phyloP scores from a whole-genome alignment of 2,329 filamentous ascomycete species.

The Penicillium sp. region DNA sequence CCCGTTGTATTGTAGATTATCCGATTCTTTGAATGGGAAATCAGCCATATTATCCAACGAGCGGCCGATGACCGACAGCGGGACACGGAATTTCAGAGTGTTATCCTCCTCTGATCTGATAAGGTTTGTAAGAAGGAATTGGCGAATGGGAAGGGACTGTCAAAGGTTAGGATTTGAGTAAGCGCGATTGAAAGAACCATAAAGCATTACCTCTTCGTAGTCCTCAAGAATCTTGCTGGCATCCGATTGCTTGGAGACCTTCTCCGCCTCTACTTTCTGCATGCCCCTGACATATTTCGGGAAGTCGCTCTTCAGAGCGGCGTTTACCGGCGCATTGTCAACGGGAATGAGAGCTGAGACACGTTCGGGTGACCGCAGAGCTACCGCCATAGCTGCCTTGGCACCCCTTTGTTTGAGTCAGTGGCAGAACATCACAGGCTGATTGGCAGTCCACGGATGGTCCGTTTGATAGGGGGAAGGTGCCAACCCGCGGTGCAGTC shows the following conservation, averaged over 20 bases:
- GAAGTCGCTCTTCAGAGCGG: conserved; percentile 73
- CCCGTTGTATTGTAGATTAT: conserved; percentile 69
- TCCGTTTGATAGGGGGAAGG: neutral
- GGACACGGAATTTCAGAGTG: conserved; percentile 74
- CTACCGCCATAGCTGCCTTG: conserved; percentile 87
- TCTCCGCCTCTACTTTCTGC: conserved; percentile 72
- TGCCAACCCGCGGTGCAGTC: neutral
- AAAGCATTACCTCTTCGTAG: conserved; percentile 64
- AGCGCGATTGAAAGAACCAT: conserved; percentile 16
- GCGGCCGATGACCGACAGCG: conserved; percentile 68
- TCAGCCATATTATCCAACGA: conserved; percentile 77
- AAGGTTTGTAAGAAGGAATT: conserved; percentile 90
- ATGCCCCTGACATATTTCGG: conserved; percentile 80
- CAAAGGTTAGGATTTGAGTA: neutral
- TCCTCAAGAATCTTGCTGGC: conserved; percentile 76
- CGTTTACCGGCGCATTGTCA: conserved; percentile 89
- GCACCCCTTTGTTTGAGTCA: conserved; percentile 66
- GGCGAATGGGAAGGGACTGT: conserved; percentile 72
- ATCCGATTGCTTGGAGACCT: conserved; percentile 69
- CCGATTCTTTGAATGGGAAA: conserved; percentile 80
- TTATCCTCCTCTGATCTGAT: conserved; percentile 56
- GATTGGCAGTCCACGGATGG: neutral
- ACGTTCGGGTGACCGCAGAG: conserved; percentile 67
- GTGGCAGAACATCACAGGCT: neutral
- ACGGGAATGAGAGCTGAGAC: conserved; percentile 77